Evolutionary conservation across 441 rosid species (phyloP).

Genomic region (Aquilaria agallochum): DNA sequence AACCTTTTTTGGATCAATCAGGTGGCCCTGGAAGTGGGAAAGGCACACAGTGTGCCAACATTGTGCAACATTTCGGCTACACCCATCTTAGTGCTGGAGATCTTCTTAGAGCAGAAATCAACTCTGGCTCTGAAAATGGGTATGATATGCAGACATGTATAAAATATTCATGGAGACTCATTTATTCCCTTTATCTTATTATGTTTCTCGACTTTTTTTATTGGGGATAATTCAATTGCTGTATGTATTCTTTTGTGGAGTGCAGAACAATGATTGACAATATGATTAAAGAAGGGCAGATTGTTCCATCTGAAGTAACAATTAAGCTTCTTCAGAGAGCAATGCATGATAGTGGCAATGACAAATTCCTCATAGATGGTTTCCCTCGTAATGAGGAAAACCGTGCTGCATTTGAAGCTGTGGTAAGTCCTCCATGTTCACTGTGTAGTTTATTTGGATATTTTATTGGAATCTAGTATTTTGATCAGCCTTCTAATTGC

Average conservation of each 20-base stretch:
- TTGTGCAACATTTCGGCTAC: slow-evolving; percentile 62
- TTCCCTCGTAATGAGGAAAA: slow-evolving; percentile 95
- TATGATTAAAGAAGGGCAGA: slow-evolving; percentile 77
- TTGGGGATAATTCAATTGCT: too few relatives aligned
- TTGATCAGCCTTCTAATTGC: too few relatives aligned
- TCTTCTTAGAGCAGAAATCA: slow-evolving; percentile 84
- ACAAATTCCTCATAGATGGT: slow-evolving; percentile 88
- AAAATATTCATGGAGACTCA: too few relatives aligned
- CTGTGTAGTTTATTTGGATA: too few relatives aligned
- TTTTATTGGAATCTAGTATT: too few relatives aligned
- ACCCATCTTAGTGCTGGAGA: slow-evolving; percentile 96
- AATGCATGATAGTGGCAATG: slow-evolving; percentile 63
- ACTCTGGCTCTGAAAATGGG: slow-evolving; percentile 90
- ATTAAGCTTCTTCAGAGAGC: slow-evolving; percentile 82
- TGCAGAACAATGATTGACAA: slow-evolving; percentile 79
- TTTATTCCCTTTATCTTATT: background rate
- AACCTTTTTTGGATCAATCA: slow-evolving; percentile 10
- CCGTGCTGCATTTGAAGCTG: slow-evolving; percentile 77
- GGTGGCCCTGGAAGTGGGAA: slow-evolving; percentile 98
- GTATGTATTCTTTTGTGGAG: slow-evolving; percentile 5
- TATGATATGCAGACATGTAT: slow-evolving; percentile 18
- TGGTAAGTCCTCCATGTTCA: slow-evolving; percentile 59
- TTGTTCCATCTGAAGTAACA: slow-evolving; percentile 94
- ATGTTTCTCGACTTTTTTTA: background rate
- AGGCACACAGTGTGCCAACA: slow-evolving; percentile 82